Conservation (phyloP, 2,329 filamentous ascomycete species). For the Aspergillus oerlinghausenensis region DNA sequence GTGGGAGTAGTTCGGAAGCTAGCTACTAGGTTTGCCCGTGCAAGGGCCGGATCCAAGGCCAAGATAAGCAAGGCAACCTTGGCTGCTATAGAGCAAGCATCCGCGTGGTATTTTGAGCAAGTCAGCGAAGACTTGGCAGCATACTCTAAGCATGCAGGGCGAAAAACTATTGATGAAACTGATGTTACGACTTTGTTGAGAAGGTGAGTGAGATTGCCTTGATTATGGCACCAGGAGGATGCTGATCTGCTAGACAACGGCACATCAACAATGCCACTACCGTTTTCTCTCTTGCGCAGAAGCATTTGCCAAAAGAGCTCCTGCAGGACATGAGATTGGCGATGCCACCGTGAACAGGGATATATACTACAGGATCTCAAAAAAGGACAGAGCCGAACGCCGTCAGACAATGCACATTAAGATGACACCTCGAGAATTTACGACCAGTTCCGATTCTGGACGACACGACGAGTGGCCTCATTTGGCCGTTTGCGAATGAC, state of each 20-base stretch:
- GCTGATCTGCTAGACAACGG: slow-evolving; percentile 62
- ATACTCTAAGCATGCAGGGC: slow-evolving; percentile 75
- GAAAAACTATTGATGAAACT: slow-evolving; percentile 80
- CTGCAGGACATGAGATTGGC: slow-evolving; percentile 65
- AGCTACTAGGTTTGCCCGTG: slow-evolving; percentile 63
- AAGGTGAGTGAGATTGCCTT: slow-evolving; percentile 55
- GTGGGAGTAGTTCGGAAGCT: slow-evolving; percentile 64
- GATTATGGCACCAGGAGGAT: slow-evolving; percentile 5
- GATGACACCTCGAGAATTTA: slow-evolving; percentile 1
- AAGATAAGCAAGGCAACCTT: slow-evolving; percentile 71
- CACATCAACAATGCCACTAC: slow-evolving; percentile 68
- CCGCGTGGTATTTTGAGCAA: slow-evolving; percentile 91
- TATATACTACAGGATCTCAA: slow-evolving; percentile 8
- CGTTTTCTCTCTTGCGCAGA: slow-evolving; percentile 79
- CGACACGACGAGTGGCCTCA: slow-evolving; percentile 66
- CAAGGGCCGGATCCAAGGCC: slow-evolving; percentile 59
- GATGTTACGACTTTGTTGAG: slow-evolving; percentile 79
- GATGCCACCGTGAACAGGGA: slow-evolving; percentile 31
- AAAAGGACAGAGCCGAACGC: slow-evolving; percentile 31
- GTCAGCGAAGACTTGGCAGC: slow-evolving; percentile 71
- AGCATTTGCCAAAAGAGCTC: slow-evolving; percentile 74
- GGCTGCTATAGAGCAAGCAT: slow-evolving; percentile 70
- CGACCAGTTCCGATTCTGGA: slow-evolving; percentile 72
- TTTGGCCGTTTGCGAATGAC: slow-evolving; percentile 80
- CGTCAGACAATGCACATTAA: slow-evolving; percentile 25